Evolutionary conservation across 208 protist species (phyloP).

Genomic region (Acanthamoeba culbertsoni): DNA sequence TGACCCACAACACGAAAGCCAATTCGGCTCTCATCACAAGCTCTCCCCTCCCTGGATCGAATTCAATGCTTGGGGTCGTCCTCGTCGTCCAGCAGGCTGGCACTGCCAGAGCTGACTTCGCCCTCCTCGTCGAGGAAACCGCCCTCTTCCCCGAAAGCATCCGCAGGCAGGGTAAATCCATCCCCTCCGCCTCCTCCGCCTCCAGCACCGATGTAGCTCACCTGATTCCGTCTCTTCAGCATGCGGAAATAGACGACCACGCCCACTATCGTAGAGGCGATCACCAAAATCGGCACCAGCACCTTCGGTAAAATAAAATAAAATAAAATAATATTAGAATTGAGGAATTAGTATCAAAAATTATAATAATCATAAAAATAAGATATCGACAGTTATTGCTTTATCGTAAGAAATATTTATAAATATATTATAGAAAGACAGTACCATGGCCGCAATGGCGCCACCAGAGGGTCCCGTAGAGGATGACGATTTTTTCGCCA

Average conservation of each 20-base stretch:
- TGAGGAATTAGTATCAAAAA: background rate
- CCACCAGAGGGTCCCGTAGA: background rate
- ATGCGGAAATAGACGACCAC: background rate
- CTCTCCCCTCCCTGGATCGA: too few relatives aligned
- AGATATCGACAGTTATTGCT: background rate
- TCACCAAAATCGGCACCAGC: constrained; percentile 2
- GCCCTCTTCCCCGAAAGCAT: background rate
- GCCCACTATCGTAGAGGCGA: background rate
- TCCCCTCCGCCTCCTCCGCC: background rate
- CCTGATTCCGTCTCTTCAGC: background rate
- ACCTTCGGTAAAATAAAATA: background rate
- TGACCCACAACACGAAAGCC: too few relatives aligned
- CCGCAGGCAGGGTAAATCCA: background rate
- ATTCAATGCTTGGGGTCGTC: too few relatives aligned
- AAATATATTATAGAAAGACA: too few relatives aligned
- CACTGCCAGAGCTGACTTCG: background rate
- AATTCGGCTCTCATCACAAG: too few relatives aligned
- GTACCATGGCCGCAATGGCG: background rate
- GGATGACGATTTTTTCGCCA: background rate
- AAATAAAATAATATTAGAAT: background rate
- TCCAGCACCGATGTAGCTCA: background rate
- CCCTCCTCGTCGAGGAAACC: constrained; percentile 21
- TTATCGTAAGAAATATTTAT: background rate
- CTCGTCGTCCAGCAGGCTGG: background rate
- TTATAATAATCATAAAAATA: background rate